phyloP scores from a whole-genome alignment of 116 monocot species.

The Posidonia oceanica region DNA sequence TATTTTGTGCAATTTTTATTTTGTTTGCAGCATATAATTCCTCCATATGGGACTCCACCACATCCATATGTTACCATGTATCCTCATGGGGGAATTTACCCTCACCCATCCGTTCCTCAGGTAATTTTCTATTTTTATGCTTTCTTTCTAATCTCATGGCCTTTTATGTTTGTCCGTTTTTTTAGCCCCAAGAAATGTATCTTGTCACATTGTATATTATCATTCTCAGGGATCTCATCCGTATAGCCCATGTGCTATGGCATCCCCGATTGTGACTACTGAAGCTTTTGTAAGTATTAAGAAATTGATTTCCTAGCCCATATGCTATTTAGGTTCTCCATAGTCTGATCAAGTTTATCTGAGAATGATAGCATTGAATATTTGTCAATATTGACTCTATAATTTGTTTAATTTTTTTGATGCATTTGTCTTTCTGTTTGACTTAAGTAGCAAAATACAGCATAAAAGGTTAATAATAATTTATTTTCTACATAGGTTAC shows the following conservation, averaged over 20 bases:
- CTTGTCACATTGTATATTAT: not conserved
- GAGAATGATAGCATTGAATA: not conserved
- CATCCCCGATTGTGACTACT: constrained; percentile 42
- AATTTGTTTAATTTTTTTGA: not conserved
- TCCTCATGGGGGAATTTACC: constrained; percentile 32
- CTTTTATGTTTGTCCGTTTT: not conserved
- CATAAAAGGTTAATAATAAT: not conserved
- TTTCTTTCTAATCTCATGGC: not conserved
- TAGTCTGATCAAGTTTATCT: not conserved
- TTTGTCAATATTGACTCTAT: too few species aligned
- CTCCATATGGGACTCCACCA: constrained; percentile 30
- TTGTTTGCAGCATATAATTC: constrained; percentile 18
- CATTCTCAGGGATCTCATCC: constrained; percentile 47
- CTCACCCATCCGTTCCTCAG: constrained; percentile 25
- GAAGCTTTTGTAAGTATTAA: constrained; percentile 48
- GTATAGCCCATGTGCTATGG: constrained; percentile 50
- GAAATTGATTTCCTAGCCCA: not conserved
- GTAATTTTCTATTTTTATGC: constrained; percentile 6
- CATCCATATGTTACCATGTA: constrained; percentile 31
- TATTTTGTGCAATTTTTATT: constrained; percentile 2
- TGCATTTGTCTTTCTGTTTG: not conserved
- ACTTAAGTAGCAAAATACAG: not conserved
- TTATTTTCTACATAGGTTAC: too few species aligned
- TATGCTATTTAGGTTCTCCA: not conserved
- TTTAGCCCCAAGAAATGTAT: not conserved